Base-by-base conservation (phyloP, 2,329 filamentous ascomycete genomes). In the Rhexocercosporidium sp. region DNA sequence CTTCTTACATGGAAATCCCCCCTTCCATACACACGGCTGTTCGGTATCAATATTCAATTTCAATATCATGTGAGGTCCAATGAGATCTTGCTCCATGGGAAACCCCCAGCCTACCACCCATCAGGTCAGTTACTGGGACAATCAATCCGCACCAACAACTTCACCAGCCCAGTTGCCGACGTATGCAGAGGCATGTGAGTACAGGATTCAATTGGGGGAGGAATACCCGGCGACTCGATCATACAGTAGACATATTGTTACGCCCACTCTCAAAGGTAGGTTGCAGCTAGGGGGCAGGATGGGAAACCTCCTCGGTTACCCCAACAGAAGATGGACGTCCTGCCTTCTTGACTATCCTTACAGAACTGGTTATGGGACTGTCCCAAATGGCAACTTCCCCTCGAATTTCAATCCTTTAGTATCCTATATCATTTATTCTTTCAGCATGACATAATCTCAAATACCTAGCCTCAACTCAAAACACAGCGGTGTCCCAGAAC, bases 401-500 rank as follows among this genome's bases (percentile, higher is more conserved):
- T 53, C 22, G 11, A n/a, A 3, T 18, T 18, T 51, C 12, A 22
- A 29, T 51, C 49, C 49, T n/a, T 16, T 3, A 31, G 29, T n/a
- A 14, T n/a, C 49, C 3, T 18, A 31, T 1, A n/a, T n/a, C 12
- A 53, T n/a, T 14, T 3, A 31, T 53, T 16, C 12, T 6, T 31
- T 3, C 14, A 53, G n/a, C 16, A 53, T 53, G 49, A 31, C 49
- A 53, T 27, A 49, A 18, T 46, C 46, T 14, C 44, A 62, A 29
- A 65, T 64, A 27, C 69, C 67, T 54, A 66, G 29, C 7, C 53
- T 68, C 3, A 34, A 64, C 14, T 64, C 64, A 22, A 62, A 6
- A 6, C 72, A 76, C 56, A 73, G 69, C 44, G 74, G 74, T 27
- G 69, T 73, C 37, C 73, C 74, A 39, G 56, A 60, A 7, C 69